Evolutionary conservation across 2,329 filamentous ascomycete genomes (phyloP).

Genomic region (Fusarium tricinctum): DNA sequence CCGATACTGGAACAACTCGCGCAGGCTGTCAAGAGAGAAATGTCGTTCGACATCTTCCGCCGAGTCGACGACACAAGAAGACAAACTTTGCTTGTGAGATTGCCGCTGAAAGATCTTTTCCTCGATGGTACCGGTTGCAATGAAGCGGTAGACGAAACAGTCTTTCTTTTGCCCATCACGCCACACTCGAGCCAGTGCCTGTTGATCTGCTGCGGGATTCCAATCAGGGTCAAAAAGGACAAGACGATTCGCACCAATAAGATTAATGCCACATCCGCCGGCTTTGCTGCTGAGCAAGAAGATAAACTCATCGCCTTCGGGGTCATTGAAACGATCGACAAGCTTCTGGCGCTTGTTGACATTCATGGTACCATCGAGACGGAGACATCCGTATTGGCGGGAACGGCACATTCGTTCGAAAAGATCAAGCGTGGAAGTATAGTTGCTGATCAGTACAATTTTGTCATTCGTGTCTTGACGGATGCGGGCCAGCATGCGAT

Average conservation of each 20-base stretch:
- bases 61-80: conserved; percentile 95
- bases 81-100: conserved; percentile 96
- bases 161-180: conserved; percentile 99
- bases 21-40: conserved; percentile 90
- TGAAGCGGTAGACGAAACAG: conserved; percentile 99
- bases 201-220: conserved; percentile 98
- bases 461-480: conserved; percentile 98
- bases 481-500: conserved; percentile 96
- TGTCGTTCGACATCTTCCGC: conserved; percentile 98
- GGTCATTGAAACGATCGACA: conserved; percentile 97
- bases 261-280: conserved; percentile 94
- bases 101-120: conserved; percentile 99
- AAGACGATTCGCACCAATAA: conserved; percentile 93
- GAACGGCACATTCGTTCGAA: conserved; percentile 92
- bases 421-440: conserved; percentile 94
- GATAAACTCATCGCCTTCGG: conserved; percentile 88
- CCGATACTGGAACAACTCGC: conserved; percentile 95
- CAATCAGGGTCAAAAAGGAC: conserved; percentile 97
- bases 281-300: conserved; percentile 98
- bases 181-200: conserved; percentile 97
- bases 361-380: conserved; percentile 97
- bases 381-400: conserved; percentile 85
- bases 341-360: conserved; percentile 97
- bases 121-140: conserved; percentile 96
- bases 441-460: conserved; percentile 98